Base-by-base conservation (phyloP, 1,139 yeast genomes). In the Lodderomyces jiufengensis region DNA sequence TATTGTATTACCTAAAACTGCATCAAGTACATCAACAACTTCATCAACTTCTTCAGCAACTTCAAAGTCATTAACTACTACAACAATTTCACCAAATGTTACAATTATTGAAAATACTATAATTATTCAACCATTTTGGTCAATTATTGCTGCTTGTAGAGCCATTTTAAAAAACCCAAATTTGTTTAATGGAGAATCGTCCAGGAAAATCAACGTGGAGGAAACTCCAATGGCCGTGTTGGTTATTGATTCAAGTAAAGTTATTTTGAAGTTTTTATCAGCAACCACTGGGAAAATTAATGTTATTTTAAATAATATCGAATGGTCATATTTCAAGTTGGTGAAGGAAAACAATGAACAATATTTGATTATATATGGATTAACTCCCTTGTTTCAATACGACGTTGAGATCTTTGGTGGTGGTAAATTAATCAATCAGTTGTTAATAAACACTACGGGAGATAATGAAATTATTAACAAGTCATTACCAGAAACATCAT, bases 361-460 rank as follows among this genome's bases (percentile, higher is more conserved):
- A 26, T 60, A 63, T 40, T 67, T 74, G 27, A 65, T 78, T 7
- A 73, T 82, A 27, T 76, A 76, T 52, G 87, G 87, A 1, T 61
- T 83, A 34, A 78, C 85, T 9, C 84, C 88, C 0, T 58, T 76
- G 21, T 77, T 78, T 29, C 85, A 82, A 43, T 83, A 80, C 48
- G 86, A 80, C 47, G 72, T 83, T 35, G 84, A 79, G 40, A 61
- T 76, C 34, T 49, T 57, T 35, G 61, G 70, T 33, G 59, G 68
- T 15, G 59, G 57, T 20, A 36, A 38, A 9, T 36, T 57, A 10
- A 41, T 61, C 11, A 48, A 54, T 16, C 61, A 54, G 36, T 52
- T 54, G 25, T 44, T 60, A 9, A 50, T 69, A 24, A 66, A 62
- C 41, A 69, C 74, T 3, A 44, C 44, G 5, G 44, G 33, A 4